A percentile compares a stretch with the other conserved stretches of the same genome.
Conservation (phyloP, 2,329 filamentous ascomycete genomes). For the Claviceps sp. region DNA sequence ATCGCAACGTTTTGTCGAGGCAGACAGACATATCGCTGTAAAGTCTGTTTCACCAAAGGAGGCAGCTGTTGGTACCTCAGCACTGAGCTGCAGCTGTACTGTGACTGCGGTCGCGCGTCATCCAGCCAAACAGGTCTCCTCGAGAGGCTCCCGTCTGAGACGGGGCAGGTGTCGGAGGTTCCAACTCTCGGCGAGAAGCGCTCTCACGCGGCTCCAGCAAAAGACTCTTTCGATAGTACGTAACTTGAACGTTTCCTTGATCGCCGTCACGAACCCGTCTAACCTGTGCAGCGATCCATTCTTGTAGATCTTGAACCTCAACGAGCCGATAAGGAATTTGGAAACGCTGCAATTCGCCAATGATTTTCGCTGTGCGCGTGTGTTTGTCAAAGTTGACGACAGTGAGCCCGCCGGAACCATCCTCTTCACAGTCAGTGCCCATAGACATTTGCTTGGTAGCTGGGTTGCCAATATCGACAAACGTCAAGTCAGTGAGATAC, state of each 20-base stretch:
- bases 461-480: constrained; percentile 88
- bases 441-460: constrained; percentile 59
- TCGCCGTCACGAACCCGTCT: constrained; percentile 54
- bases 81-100: constrained; percentile 13
- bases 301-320: constrained; percentile 77
- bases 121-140: constrained; percentile 36
- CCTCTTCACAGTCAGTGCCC: constrained; percentile 37
- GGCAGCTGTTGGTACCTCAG: background rate
- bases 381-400: constrained; percentile 99
- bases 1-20: background rate
- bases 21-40: background rate
- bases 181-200: constrained; percentile 18
- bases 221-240: constrained; percentile 69
- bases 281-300: constrained; percentile 81
- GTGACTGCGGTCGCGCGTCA: constrained; percentile 32
- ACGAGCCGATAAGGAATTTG: constrained; percentile 81
- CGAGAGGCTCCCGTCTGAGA: constrained; percentile 18
- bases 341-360: constrained; percentile 89
- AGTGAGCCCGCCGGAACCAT: constrained; percentile 51
- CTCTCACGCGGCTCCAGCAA: constrained; percentile 64
- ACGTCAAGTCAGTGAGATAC: constrained; percentile 91
- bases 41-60: background rate
- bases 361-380: constrained; percentile 84
- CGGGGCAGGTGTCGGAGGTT: constrained; percentile 18
- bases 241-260: constrained; percentile 43